Conservation (phyloP, 352 stramenopile genomes). For the Phytopythium boreale region DNA sequence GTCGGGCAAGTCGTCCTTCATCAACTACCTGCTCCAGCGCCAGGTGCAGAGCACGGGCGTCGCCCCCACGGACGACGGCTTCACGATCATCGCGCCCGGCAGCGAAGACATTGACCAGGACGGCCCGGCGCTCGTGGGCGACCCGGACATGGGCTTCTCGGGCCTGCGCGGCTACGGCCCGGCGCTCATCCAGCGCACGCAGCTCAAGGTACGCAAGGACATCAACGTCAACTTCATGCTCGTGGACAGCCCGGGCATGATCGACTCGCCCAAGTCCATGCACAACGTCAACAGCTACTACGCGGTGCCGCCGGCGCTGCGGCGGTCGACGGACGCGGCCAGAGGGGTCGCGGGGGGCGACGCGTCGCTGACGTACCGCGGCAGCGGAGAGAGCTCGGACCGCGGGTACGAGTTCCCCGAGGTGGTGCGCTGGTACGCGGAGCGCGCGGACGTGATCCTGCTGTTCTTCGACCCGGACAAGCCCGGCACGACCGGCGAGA, state of each 20-base stretch:
- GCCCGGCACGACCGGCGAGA: conserved; percentile 98
- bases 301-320: conserved; percentile 27
- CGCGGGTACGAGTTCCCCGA: conserved; percentile 98
- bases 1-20: conserved; percentile 98
- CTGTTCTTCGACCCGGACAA: conserved; percentile 99
- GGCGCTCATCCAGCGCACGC: conserved; percentile 97
- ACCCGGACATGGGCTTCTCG: conserved; percentile 98
- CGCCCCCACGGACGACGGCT: conserved; percentile 99
- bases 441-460: conserved; percentile 98
- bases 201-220: conserved; percentile 96
- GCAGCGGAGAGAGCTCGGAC: conserved; percentile 53
- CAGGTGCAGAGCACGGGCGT: conserved; percentile 98
- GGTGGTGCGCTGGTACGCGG: conserved; percentile 97
- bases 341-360: conserved; percentile 5
- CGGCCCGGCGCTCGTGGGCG: conserved; percentile 91
- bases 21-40: conserved; percentile 97
- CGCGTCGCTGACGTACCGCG: conserved; percentile 29
- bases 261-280: conserved; percentile 92
- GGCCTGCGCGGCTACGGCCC: conserved; percentile 95
- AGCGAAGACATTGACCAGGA: conserved; percentile 96
- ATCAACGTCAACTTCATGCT: conserved; percentile 97
- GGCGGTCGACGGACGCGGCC: conserved; percentile 11
- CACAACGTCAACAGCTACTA: conserved; percentile 59
- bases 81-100: conserved; percentile 98
- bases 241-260: conserved; percentile 99